Base-by-base conservation (phyloP, 116 monocot genomes). In the Dioscorea cayenensis region DNA sequence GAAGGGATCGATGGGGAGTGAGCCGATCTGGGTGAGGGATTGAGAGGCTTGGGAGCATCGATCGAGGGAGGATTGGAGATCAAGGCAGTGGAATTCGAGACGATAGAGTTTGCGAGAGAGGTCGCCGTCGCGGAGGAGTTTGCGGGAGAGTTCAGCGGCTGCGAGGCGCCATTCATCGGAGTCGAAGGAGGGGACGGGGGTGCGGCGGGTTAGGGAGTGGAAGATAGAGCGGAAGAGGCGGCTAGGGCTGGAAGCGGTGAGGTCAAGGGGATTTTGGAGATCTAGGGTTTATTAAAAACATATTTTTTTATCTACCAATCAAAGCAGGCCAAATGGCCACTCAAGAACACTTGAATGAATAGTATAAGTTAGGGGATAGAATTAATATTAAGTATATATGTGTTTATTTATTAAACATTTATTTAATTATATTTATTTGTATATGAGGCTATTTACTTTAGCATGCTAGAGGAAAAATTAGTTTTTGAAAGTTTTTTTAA, bases 111-210 rank as follows among this genome's bases (percentile, higher is more conserved):
- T 91, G 72, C 71, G 77, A 64, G 86, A 84, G 32, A 95, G 85
- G 66, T 91, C 82, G 32, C 75, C 85, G 25, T 79, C 83, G 29
- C 68, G 71, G 68, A 81, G 11, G 72, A 95, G 95, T 75, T 89
- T 91, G 29, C 75, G 74, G 52, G 95, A 91, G 60, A 91, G 85
- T 68, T 95, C 89, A 2, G 89, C 67, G n/a, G 87, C 87, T 23
- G 78, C 79, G 59, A 81, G 63, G 73, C 77, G 80, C 84, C 86
- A 87, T 21, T 88, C 76, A 9, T 73, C 75, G 17, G 51, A 49
- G 18, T 35, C 51, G 65, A 20, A 11, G 7, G 73, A 22, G 5
- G 66, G 52, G 16, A 71, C 16, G 13, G 37, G 61, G 73, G 10
- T 51, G 82, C 25, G 64, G 50, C 58, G 43, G 71, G 75, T 64